Evolutionary conservation across 805 yeast genomes (phyloP).

Genomic region (Metschnikowia hibisci): DNA sequence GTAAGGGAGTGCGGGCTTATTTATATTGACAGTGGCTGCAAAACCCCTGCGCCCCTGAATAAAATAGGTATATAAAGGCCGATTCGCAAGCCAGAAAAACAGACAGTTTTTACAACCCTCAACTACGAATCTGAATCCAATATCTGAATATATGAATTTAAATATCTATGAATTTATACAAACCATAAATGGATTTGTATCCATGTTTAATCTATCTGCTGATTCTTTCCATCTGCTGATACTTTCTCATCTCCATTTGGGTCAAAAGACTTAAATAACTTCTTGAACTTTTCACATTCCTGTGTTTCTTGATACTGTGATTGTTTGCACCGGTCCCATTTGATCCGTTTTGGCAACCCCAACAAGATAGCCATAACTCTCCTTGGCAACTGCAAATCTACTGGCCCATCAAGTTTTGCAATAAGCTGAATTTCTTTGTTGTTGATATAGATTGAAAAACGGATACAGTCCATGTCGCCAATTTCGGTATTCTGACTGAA

Average conservation of each 20-base stretch:
- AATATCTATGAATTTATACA: neutral
- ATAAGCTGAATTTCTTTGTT: slow-evolving; percentile 1
- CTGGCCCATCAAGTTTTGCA: slow-evolving; percentile 21
- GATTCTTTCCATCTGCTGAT: neutral
- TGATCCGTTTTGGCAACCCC: slow-evolving; percentile 55
- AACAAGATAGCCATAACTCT: slow-evolving; percentile 66
- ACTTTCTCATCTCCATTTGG: slow-evolving; percentile 30
- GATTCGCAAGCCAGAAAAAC: no score
- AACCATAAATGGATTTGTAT: neutral
- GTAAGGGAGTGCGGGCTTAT: neutral
- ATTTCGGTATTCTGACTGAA: slow-evolving; percentile 34
- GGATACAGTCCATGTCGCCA: slow-evolving; percentile 12
- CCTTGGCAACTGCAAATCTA: slow-evolving; percentile 84
- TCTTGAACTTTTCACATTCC: slow-evolving; percentile 64
- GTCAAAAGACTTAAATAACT: slow-evolving; percentile 51
- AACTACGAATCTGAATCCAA: no score
- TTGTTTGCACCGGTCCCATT: slow-evolving; percentile 79
- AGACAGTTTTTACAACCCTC: no score
- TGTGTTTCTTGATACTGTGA: slow-evolving; percentile 53
- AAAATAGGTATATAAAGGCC: neutral
- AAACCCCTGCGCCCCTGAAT: neutral
- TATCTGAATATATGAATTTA: no score
- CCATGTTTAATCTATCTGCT: neutral
- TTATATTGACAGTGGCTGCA: neutral
- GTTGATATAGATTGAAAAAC: slow-evolving; percentile 16